Evolutionary conservation across 345 rosid species (phyloP).

Genomic region (Rhodomyrtus tomentosa): DNA sequence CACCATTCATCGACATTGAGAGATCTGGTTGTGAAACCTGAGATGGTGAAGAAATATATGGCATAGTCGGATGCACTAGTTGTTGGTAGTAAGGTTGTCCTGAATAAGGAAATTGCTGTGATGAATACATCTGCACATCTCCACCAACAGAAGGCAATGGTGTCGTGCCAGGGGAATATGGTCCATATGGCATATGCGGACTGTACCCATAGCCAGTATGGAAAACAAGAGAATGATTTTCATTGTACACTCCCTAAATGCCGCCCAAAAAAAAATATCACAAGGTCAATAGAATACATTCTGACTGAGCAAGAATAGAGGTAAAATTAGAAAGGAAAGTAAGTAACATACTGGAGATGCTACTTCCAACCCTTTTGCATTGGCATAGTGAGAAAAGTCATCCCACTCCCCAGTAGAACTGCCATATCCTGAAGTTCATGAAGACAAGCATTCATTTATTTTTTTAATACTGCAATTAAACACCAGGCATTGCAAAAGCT

Average conservation of each 20-base stretch:
- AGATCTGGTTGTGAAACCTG: conserved; percentile 58
- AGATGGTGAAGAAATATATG: conserved; percentile 57
- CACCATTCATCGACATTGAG: conserved; percentile 36
- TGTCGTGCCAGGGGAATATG: conserved; percentile 76
- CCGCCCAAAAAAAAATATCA: neutral
- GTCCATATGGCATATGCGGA: conserved; percentile 83
- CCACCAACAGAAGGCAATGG: conserved; percentile 57
- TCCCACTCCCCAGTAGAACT: conserved; percentile 63
- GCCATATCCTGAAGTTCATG: conserved; percentile 48
- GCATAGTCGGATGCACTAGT: conserved; percentile 58
- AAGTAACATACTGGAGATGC: conserved; percentile 53
- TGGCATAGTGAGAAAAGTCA: conserved; percentile 52
- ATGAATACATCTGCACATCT: conserved; percentile 59
- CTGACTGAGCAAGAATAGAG: neutral
- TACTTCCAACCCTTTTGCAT: conserved; percentile 62
- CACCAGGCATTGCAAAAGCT: neutral
- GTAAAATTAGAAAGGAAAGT: neutral
- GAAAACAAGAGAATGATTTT: conserved; percentile 59
- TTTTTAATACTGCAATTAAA: neutral
- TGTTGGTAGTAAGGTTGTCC: conserved; percentile 64
- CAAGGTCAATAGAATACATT: neutral
- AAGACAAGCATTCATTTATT: neutral
- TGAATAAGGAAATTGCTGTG: conserved; percentile 64
- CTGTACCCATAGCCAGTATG: conserved; percentile 78
- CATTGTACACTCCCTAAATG: conserved; percentile 63